Evolutionary conservation across 1,284 basidiomycete species (phyloP), one percentile per base, ranked within the genome.

Genomic region (Anthracocystis walkeri): DNA sequence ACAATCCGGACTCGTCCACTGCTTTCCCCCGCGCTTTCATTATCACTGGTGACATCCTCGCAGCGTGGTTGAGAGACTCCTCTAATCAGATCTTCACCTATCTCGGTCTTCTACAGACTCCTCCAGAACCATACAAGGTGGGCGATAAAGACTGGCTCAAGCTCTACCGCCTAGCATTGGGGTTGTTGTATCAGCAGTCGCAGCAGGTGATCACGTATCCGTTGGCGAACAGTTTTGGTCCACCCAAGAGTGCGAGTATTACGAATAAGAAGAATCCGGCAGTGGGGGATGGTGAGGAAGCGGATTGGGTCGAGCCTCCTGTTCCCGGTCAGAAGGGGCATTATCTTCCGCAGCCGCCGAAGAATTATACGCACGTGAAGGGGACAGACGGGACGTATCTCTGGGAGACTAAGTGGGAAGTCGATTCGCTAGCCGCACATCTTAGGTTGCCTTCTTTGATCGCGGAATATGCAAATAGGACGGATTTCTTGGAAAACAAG

Each of bases 361-460:
- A 11, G 14, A 77, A 70, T 14, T 80, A 75, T 18, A 71, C 67
- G 16, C 80, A 58, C 53, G 87, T 87, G 7, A 78, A 79, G 4
- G 69, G 65, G 1, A 74, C 54, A 20, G 74, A 80, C 40, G 74
- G 72, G 5, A 65, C 75, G 4, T 77, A 78, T 16, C 67, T 81
- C 4, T 81, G 80, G 80, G 80, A 81, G 41, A 74, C 69, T n/a
- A 82, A 82, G 45, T 82, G 64, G 62, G 80, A 82, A 46, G 75
- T 82, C 11, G 80, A 81, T 50, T 71, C 67, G 18, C 65, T 81
- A 6, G 75, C 67, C 4, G 71, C 71, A 3, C 71, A 74, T 31
- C 35, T 74, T 2, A 54, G 71, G 10, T 44, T 74, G 20, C 58
- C 65, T 4, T 68, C 65, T 29, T 55, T 74, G 5, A 65, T 74